Evolutionary conservation across 2,329 filamentous ascomycete genomes (phyloP).

Genomic region (Aspergillus oerlinghausenensis): DNA sequence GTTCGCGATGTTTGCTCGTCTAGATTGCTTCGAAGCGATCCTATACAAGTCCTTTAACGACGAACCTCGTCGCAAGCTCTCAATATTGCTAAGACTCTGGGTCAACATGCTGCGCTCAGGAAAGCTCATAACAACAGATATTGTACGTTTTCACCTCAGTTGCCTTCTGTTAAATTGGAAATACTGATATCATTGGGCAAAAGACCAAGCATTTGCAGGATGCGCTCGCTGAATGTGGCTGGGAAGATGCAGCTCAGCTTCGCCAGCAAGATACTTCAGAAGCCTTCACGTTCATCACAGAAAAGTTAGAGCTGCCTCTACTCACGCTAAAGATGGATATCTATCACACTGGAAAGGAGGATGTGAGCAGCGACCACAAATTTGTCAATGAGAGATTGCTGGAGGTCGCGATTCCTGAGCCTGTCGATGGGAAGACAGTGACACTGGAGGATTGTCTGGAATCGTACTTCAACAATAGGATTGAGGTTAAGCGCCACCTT

Average conservation of each 20-base stretch:
- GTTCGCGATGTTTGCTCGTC: slow-evolving; percentile 90
- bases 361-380: slow-evolving; percentile 84
- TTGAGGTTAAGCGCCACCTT: slow-evolving; percentile 78
- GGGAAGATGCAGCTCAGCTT: slow-evolving; percentile 71
- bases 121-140: slow-evolving; percentile 76
- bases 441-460: slow-evolving; percentile 89
- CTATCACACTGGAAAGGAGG: slow-evolving; percentile 82
- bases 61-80: slow-evolving; percentile 66
- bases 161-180: neutral
- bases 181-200: slow-evolving; percentile 1
- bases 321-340: slow-evolving; percentile 91
- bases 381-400: slow-evolving; percentile 87
- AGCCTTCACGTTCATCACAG: slow-evolving; percentile 91
- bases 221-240: slow-evolving; percentile 77
- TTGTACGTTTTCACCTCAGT: slow-evolving; percentile 51
- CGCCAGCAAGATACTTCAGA: slow-evolving; percentile 94
- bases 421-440: slow-evolving; percentile 61
- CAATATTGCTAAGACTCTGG: slow-evolving; percentile 78
- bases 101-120: slow-evolving; percentile 87
- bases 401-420: slow-evolving; percentile 77
- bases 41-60: slow-evolving; percentile 74
- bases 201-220: slow-evolving; percentile 81
- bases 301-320: slow-evolving; percentile 78
- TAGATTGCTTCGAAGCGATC: slow-evolving; percentile 90
- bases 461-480: slow-evolving; percentile 88